Evolutionary conservation across 225 moss, liverwort and hornwort genomes (phyloP).

Genomic region (Pseudisothecium myosuroides): DNA sequence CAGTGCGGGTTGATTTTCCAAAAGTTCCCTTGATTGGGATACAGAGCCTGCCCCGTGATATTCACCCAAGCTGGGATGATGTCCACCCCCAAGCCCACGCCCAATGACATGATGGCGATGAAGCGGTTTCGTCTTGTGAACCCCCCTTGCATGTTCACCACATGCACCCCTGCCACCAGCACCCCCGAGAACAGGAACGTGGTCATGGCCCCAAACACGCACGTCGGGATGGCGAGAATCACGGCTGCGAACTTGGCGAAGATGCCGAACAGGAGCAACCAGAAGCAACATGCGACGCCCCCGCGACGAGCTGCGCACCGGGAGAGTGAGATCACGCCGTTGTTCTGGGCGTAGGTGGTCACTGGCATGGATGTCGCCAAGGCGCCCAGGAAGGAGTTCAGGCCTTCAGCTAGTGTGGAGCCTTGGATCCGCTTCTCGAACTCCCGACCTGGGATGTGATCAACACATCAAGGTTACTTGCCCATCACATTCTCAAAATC

Average conservation of each 20-base stretch:
- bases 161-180: conserved; percentile 33
- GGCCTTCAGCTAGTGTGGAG: neutral
- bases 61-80: conserved; percentile 10
- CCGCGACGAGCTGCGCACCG: conserved; percentile 52
- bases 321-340: conserved; percentile 63
- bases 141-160: conserved; percentile 21
- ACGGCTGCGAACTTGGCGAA: conserved; percentile 50
- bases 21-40: neutral
- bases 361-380: neutral
- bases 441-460: neutral
- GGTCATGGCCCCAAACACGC: conserved; percentile 55
- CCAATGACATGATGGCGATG: conserved; percentile 14
- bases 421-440: conserved; percentile 3
- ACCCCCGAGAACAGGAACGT: conserved; percentile 59
- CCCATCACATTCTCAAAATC: no score
- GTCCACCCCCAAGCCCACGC: conserved; percentile 48
- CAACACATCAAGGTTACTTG: neutral
- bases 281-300: conserved; percentile 40
- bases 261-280: conserved; percentile 47
- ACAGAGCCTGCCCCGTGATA: neutral
- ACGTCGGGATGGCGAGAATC: conserved; percentile 44
- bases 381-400: conserved; percentile 1
- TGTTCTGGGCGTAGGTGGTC: conserved; percentile 49
- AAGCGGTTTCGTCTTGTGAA: conserved; percentile 35
- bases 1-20: conserved; percentile 2